Evolutionary conservation across 2,329 filamentous ascomycete species (phyloP).

Genomic region (Dothideomycetes sp.): DNA sequence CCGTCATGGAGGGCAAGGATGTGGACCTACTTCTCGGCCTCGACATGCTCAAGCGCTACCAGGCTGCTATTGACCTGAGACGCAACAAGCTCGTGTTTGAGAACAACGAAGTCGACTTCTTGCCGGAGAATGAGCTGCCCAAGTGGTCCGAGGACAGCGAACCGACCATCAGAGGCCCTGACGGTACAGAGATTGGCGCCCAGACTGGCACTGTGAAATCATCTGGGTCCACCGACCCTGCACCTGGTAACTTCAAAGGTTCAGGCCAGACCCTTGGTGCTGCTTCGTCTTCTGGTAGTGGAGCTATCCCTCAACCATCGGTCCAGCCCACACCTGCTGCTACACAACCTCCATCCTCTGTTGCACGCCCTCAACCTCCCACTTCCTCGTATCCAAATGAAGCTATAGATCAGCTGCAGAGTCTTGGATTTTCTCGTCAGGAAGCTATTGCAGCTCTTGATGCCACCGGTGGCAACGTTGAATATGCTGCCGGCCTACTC

Average conservation of each 20-base stretch:
- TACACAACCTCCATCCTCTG: constrained; percentile 6
- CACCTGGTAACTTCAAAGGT: constrained; percentile 17
- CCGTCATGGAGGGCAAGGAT: constrained; percentile 97
- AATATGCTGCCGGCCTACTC: constrained; percentile 75
- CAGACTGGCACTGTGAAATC: constrained; percentile 65
- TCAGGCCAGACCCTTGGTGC: constrained; percentile 20
- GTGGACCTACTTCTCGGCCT: constrained; percentile 87
- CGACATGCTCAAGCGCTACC: constrained; percentile 94
- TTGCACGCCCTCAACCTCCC: constrained; percentile 11
- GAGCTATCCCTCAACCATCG: constrained; percentile 9
- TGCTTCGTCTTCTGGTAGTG: constrained; percentile 3
- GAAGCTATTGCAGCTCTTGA: constrained; percentile 72
- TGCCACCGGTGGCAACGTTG: constrained; percentile 74
- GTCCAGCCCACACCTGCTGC: constrained; percentile 10
- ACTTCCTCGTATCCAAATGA: constrained; percentile 42
- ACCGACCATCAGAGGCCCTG: constrained; percentile 73
- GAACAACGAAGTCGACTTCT: constrained; percentile 75
- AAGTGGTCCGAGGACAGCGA: constrained; percentile 69
- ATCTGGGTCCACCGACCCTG: constrained; percentile 26
- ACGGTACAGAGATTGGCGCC: constrained; percentile 79
- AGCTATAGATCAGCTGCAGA: constrained; percentile 63
- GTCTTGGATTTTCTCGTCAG: constrained; percentile 65
- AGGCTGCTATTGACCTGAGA: constrained; percentile 80
- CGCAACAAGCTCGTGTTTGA: constrained; percentile 81
- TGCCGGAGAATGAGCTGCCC: constrained; percentile 91